Base-by-base conservation (phyloP, 306 rosid genomes). In the Castanospermum australe region DNA sequence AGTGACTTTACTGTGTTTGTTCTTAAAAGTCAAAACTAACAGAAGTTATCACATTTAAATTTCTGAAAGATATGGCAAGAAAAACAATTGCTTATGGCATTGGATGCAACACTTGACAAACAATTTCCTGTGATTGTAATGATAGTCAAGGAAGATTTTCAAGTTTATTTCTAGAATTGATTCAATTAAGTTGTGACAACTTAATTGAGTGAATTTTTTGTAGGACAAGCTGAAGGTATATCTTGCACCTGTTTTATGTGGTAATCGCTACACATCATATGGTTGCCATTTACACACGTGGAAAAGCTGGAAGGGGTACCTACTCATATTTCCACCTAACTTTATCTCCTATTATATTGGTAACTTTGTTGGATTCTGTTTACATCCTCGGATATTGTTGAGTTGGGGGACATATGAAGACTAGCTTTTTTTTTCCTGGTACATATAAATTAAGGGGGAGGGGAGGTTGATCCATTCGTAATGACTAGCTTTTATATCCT, bases 261-360 rank as follows among this genome's bases (percentile, higher is more conserved):
- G 93, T 54, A 88, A 85, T 87, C 88, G 91, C 48, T 89, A 91
- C 89, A 82, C 96, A 18, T 91, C 96, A 51, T 84, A 83, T 17
- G 96, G 93, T 51, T 90, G 93, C 33, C 96, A 91, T 84, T 89
- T 71, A 91, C 91, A 0, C 81, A 82, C 57, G 73, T 78, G 79
- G 90, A 89, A 50, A 91, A 87, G 86, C 86, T 91, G 38, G 82
- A 80, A 81, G 81, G 84, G 93, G 91, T 91, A 84, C 56, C 56
- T 50, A 52, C 50, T 78, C 67, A 17, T 82, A 55, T 78, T 64
- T 44, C 42, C 50, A n/a, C 45, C 63, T 57, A 50, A 75, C 5
- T 52, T 55, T 28, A 69, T 84, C 73, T 66, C 69, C 20, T 51
- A 59, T 44, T 17, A 41, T 35, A 33, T 38, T 13, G 33, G 25